These are phyloP conservation scores for Dactylis glomerata DNA, from an alignment of 176 grass and related monocot species.

Conservation along the genomic window DNA sequence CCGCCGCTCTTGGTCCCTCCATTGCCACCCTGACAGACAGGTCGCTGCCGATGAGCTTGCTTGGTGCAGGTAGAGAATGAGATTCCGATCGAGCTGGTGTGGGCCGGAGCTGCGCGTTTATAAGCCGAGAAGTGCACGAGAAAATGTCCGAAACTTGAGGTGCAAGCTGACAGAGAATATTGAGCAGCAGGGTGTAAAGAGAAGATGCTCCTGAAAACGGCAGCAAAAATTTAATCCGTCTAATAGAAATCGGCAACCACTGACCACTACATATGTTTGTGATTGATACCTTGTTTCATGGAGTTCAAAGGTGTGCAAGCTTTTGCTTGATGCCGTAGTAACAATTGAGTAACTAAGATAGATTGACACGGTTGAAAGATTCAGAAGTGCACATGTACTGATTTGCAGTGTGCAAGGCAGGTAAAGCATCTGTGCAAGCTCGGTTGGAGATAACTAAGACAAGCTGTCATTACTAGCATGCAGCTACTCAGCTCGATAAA, in stretches of 20 bases:
- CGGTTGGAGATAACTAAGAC: neutral
- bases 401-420: conserved; percentile 30
- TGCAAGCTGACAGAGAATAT: conserved; percentile 43
- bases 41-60: conserved; percentile 10
- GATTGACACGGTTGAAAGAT: neutral
- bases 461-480: neutral
- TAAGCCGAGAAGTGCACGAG: conserved; percentile 14
- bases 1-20: conserved; percentile 14
- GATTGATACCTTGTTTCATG: neutral
- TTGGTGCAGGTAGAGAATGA: conserved; percentile 26
- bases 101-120: conserved; percentile 29
- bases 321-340: neutral
- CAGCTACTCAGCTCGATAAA: neutral
- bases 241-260: neutral
- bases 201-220: conserved; percentile 32
- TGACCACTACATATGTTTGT: neutral
- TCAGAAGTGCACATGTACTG: neutral
- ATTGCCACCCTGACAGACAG: conserved; percentile 15
- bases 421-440: conserved; percentile 37
- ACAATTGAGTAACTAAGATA: neutral
- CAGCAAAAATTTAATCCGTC: conserved; percentile 2
- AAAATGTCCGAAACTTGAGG: conserved; percentile 50
- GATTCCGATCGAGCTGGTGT: conserved; percentile 30
- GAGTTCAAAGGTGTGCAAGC: neutral
- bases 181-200: conserved; percentile 42